These are phyloP conservation scores for Aciculosporium take DNA, from an alignment of 2,329 filamentous ascomycete species.

Conservation along the genomic window DNA sequence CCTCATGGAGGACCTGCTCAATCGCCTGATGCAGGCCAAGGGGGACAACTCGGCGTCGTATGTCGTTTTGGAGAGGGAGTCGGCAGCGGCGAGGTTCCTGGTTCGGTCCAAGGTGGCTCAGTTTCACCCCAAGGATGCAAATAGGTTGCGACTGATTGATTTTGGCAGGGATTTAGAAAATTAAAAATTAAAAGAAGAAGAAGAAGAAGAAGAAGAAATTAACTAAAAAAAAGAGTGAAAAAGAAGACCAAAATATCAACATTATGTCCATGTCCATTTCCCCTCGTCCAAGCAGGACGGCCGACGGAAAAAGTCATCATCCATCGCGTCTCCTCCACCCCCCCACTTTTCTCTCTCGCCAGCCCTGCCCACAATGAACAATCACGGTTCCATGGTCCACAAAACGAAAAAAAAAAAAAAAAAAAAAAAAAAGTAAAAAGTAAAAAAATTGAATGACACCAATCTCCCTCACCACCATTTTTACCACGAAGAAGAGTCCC, in stretches of 20 bases:
- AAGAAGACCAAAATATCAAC: too few species aligned
- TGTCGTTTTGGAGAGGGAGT: slow-evolving; percentile 43
- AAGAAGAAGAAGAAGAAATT: neutral
- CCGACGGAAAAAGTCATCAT: too few species aligned
- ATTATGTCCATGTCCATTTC: too few species aligned
- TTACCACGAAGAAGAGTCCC: slow-evolving; percentile 1
- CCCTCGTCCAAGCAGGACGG: too few species aligned
- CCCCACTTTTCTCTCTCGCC: too few species aligned
- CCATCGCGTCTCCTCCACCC: too few species aligned
- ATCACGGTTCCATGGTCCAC: too few species aligned
- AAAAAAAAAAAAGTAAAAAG: too few species aligned
- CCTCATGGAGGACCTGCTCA: slow-evolving; percentile 46
- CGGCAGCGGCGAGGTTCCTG: slow-evolving; percentile 48
- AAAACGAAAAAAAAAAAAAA: too few species aligned
- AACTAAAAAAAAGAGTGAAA: neutral
- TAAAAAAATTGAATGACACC: too few species aligned
- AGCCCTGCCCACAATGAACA: too few species aligned
- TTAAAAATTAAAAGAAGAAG: slow-evolving; percentile 17
- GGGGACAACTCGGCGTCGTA: slow-evolving; percentile 44
- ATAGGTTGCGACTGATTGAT: slow-evolving; percentile 43
- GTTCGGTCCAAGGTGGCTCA: slow-evolving; percentile 51
- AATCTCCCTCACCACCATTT: neutral
- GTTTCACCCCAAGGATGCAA: slow-evolving; percentile 51
- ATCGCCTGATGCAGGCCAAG: slow-evolving; percentile 38
- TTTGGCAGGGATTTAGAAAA: slow-evolving; percentile 49